Base-by-base conservation (phyloP, 1,284 basidiomycete species). In the Microbotryum intermedium region DNA sequence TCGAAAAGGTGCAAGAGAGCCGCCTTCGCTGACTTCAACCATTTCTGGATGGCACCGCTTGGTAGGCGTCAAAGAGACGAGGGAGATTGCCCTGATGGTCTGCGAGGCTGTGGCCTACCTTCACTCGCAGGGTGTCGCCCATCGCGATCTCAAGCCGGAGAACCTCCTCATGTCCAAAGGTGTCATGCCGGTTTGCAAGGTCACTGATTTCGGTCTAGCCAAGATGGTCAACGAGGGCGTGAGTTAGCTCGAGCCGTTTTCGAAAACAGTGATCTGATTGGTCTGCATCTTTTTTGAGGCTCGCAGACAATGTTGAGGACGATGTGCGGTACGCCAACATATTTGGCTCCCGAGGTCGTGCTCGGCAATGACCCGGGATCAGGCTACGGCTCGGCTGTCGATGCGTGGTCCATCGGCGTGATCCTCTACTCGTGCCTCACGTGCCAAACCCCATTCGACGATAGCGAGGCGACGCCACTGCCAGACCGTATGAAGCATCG, bases 101-200 rank as follows among this genome's bases (percentile, higher is more conserved):
- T 88, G 86, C 69, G 78, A 84, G 53, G 87, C 87, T 2, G 68
- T 75, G 25, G 65, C 63, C 6, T 90, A 89, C 71, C 83, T 88
- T 47, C 88, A 90, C 69, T 77, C 75, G 25, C 77, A 81, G 69
- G 84, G 83, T 26, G 83, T 97, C 50, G 83, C 89, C 0, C 91
- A 95, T 75, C 86, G 92, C 42, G 91, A 95, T 75, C 77, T 97
- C 50, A 94, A 95, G 74, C 91, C 91, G 1, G 92, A 94, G 81
- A 90, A 90, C 68, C 80, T 90, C 7, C 79, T 90, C 5, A 75
- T 90, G 26, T 89, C 87, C 0, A 77, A 72, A 18, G 81, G 84
- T 47, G 59, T 78, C 2, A 82, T 85, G 1, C 86, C 86, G 0
- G 72, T 77, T 3, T 82, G 87, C 65, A 90, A 91, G 71, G 84